A percentile compares a stretch with the other conserved stretches of the same genome.
Conservation (phyloP, 768 basidiomycete genomes). For the Tylopilus balloui region DNA sequence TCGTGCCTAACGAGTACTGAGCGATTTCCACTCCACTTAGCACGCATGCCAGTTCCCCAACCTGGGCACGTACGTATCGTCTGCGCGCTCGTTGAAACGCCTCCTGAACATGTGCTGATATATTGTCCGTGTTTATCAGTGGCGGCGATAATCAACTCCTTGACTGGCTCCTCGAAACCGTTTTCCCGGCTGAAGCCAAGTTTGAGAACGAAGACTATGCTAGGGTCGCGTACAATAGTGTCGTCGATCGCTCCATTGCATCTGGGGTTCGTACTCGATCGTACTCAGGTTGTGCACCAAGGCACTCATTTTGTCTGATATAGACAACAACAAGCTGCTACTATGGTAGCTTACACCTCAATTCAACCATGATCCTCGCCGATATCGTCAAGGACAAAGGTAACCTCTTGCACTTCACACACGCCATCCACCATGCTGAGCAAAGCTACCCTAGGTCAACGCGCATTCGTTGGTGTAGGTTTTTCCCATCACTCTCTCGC, state of each 20-base stretch:
- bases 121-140: constrained; percentile 31
- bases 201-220: constrained; percentile 71
- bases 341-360: constrained; percentile 76
- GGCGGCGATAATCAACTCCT: constrained; percentile 81
- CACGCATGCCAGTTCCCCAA: constrained; percentile 39
- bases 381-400: constrained; percentile 60
- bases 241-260: constrained; percentile 65
- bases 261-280: constrained; percentile 62
- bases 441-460: constrained; percentile 52
- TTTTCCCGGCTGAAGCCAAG: constrained; percentile 80
- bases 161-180: constrained; percentile 77
- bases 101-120: not conserved
- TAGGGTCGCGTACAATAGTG: constrained; percentile 53
- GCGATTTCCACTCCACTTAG: constrained; percentile 4
- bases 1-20: not conserved
- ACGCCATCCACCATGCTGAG: constrained; percentile 2
- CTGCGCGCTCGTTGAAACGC: not conserved
- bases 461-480: constrained; percentile 78
- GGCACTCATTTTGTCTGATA: constrained; percentile 1
- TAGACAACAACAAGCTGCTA: constrained; percentile 90
- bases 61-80: constrained; percentile 27
- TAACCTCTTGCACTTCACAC: constrained; percentile 17
- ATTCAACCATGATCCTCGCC: constrained; percentile 73
- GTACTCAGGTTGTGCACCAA: not conserved
- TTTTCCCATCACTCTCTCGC: not conserved